Conservation (phyloP, 2,329 filamentous ascomycete species). For the Emmonsiellopsis sp. region DNA sequence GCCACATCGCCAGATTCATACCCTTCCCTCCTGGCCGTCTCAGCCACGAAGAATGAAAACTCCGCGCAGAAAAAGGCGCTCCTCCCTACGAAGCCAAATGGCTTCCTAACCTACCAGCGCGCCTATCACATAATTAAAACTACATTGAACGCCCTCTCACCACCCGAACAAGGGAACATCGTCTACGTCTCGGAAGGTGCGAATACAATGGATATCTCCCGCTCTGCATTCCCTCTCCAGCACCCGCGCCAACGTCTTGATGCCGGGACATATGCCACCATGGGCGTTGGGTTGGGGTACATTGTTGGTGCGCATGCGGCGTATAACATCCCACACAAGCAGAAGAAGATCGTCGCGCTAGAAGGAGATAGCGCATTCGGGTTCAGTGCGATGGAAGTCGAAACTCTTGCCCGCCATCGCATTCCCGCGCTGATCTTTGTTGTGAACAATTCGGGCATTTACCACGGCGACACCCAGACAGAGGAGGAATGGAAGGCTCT, state of each 20-base stretch:
- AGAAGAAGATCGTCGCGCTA: constrained; percentile 47
- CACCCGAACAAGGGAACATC: constrained; percentile 36
- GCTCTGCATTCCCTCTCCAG: constrained; percentile 44
- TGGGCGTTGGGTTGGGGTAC: constrained; percentile 51
- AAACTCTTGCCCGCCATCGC: constrained; percentile 46
- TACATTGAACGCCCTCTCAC: constrained; percentile 38
- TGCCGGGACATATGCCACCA: constrained; percentile 50
- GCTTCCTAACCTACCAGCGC: constrained; percentile 41
- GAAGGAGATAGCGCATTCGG: constrained; percentile 50
- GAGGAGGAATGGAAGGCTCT: constrained; percentile 36
- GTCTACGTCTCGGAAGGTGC: constrained; percentile 51
- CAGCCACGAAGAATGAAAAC: constrained; percentile 37
- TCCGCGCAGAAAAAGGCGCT: constrained; percentile 35
- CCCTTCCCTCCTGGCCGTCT: constrained; percentile 22
- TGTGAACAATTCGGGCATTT: constrained; percentile 46
- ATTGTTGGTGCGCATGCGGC: constrained; percentile 48
- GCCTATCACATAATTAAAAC: constrained; percentile 45
- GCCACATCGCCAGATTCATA: constrained; percentile 12
- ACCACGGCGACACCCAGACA: constrained; percentile 35
- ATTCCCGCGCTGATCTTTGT: constrained; percentile 49
- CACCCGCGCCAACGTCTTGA: constrained; percentile 48
- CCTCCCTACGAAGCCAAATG: constrained; percentile 19
- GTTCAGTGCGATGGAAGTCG: constrained; percentile 46
- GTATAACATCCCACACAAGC: constrained; percentile 36
- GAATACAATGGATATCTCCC: constrained; percentile 53